Conservation (phyloP, 257 asterid species). For the Lycium ferocissimum region DNA sequence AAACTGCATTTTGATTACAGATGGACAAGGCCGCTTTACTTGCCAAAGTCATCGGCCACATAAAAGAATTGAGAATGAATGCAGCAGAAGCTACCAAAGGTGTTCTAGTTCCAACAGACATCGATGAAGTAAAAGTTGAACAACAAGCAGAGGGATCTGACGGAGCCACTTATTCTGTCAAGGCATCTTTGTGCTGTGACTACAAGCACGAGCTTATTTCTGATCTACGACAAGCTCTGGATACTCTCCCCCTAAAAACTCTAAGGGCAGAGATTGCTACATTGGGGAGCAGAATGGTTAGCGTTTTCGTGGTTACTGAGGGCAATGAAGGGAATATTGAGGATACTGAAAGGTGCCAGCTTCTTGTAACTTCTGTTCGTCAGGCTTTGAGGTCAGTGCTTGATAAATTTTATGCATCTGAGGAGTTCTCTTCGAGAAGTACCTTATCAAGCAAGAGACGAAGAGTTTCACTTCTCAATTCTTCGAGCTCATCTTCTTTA, state of each 20-base stretch:
- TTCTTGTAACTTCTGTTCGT: constrained; percentile 54
- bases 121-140: constrained; percentile 71
- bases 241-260: constrained; percentile 63
- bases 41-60: constrained; percentile 69
- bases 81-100: constrained; percentile 64
- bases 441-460: constrained; percentile 64
- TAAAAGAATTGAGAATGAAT: constrained; percentile 53
- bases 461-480: constrained; percentile 56
- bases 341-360: constrained; percentile 44
- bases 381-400: constrained; percentile 69
- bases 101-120: constrained; percentile 70
- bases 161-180: constrained; percentile 49
- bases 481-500: constrained; percentile 53
- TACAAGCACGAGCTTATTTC: constrained; percentile 68
- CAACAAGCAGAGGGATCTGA: constrained; percentile 45
- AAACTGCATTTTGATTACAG: constrained; percentile 39
- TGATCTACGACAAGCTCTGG: constrained; percentile 64
- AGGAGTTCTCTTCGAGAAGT: constrained; percentile 69
- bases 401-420: constrained; percentile 83
- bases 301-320: constrained; percentile 60
- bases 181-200: constrained; percentile 80
- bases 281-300: constrained; percentile 74
- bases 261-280: constrained; percentile 80
- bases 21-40: constrained; percentile 92
- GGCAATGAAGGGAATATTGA: constrained; percentile 33